Percentiles rank a stretch among this genome's conserved stretches.
Evolutionary conservation across 2,329 filamentous ascomycete genomes (phyloP).

Genomic region (Diaporthe vaccinii): DNA sequence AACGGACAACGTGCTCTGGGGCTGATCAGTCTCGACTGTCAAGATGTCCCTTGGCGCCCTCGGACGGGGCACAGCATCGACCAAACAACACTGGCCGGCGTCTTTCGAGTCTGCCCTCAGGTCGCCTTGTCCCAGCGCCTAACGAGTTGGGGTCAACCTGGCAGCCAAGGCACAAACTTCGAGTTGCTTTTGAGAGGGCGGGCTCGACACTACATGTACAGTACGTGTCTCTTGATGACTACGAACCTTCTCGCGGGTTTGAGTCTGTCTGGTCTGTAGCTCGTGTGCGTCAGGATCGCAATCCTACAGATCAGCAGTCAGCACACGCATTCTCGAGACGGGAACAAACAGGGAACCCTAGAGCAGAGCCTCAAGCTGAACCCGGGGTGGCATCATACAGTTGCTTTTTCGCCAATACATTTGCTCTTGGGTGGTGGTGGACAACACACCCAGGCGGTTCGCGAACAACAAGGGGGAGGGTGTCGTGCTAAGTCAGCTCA

Average conservation of each 20-base stretch:
- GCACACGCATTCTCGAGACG: not conserved
- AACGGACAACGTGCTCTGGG: not conserved
- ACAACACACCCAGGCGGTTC: conserved; percentile 32
- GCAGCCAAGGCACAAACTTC: not conserved
- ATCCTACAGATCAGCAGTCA: not conserved
- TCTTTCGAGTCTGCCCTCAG: conserved; percentile 13
- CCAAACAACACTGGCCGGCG: not conserved
- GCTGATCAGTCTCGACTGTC: conserved; percentile 18
- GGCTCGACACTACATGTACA: not conserved
- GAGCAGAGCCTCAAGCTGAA: conserved; percentile 42
- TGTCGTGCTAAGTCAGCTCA: conserved; percentile 35
- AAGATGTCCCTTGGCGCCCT: conserved; percentile 12
- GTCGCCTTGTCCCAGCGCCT: conserved; percentile 31
- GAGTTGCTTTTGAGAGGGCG: not conserved
- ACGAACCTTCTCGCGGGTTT: not conserved
- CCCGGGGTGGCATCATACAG: conserved; percentile 2
- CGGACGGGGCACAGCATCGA: conserved; percentile 22
- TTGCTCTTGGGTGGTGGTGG: conserved; percentile 10
- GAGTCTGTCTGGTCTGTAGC: not conserved
- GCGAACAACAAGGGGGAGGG: conserved; percentile 6
- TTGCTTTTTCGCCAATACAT: conserved; percentile 33
- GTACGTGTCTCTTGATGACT: conserved; percentile 11
- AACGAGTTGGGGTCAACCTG: not conserved
- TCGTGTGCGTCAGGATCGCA: conserved; percentile 18
- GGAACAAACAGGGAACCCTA: conserved; percentile 24